Base-by-base conservation (phyloP, 2,329 filamentous ascomycete genomes). In the Xylariaceae sp. region DNA sequence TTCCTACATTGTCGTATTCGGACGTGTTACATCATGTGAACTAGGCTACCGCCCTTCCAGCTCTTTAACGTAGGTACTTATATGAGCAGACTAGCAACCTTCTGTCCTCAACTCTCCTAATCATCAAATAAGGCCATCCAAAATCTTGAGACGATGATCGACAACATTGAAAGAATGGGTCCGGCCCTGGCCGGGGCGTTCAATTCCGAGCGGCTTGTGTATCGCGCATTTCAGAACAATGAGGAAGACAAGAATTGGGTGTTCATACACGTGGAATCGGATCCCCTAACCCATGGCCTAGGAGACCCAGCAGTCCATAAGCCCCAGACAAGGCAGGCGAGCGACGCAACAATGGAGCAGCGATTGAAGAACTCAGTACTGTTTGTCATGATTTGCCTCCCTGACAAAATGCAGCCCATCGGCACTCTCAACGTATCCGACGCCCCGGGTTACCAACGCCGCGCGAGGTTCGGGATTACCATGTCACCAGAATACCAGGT, bases 151-250 rank as follows among this genome's bases (percentile, higher is more conserved):
- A 35, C 29, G 27, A 22, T 27, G 22, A 35, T 17, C 33, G 23
- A 42, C 3, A 19, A 23, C 1, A 54, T 54, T 48, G 39, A 50
- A 27, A 36, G 37, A 2, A 55, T 55, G 43, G 37, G n/a, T 8
- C 16, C 34, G 2, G 52, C 53, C 14, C 35, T 51, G n/a, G 40
- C 35, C 5, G 37, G 32, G 11, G 55, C 56, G 8, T 61, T 55
- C 46, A 51, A 41, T 17, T 58, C 57, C 7, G 45, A 53, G 11
- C 53, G 60, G 14, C 57, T 64, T 12, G 16, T 55, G 21, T 63
- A 52, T 43, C 55, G 58, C 14, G 50, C 55, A 6, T 48, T 57
- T 16, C 56, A 60, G 44, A 49, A 61, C 14, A 52, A 50, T 39
- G 53, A 56, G 3, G 43, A 33, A 2, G 55, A 61, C 32, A 54